These are phyloP conservation scores for Malus hybrid DNA, from an alignment of 331 rosid species.

Conservation along the genomic window DNA sequence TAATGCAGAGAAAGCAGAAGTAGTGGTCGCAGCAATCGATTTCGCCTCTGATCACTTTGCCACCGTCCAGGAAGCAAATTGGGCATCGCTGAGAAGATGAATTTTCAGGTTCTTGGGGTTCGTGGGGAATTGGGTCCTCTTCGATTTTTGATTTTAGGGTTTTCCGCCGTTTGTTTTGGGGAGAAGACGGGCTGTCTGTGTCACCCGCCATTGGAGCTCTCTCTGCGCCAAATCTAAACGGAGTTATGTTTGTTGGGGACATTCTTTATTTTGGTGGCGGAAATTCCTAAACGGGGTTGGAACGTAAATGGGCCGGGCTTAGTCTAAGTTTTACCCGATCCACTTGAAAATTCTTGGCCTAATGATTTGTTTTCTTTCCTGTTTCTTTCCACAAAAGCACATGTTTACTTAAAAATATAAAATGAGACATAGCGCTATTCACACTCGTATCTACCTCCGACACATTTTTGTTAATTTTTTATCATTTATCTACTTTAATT, in stretches of 20 bases:
- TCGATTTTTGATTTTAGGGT: slow-evolving; percentile 7
- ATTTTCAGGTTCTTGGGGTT: not conserved
- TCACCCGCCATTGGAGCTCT: slow-evolving; percentile 20
- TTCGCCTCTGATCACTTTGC: slow-evolving; percentile 40
- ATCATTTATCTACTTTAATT: no score
- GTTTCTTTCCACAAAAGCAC: no score
- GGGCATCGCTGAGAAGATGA: slow-evolving; percentile 35
- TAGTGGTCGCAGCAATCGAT: slow-evolving; percentile 70
- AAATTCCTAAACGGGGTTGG: no score
- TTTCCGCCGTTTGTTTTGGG: slow-evolving; percentile 40
- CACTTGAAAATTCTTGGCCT: not conserved
- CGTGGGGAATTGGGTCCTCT: not conserved
- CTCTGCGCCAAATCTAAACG: not conserved
- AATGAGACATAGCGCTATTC: rapidly evolving
- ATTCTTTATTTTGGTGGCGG: no score
- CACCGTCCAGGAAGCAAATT: slow-evolving; percentile 53
- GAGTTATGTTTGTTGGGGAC: not conserved
- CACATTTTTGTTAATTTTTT: no score
- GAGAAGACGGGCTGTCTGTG: not conserved
- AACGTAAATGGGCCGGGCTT: not conserved
- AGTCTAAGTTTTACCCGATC: not conserved
- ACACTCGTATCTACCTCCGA: no score
- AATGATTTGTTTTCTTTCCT: not conserved
- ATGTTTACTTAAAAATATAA: no score
- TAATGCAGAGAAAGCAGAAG: slow-evolving; percentile 75